These are phyloP conservation scores for Xenoacremonium recifei DNA, from an alignment of 2,329 filamentous ascomycete species.

Conservation along the genomic window DNA sequence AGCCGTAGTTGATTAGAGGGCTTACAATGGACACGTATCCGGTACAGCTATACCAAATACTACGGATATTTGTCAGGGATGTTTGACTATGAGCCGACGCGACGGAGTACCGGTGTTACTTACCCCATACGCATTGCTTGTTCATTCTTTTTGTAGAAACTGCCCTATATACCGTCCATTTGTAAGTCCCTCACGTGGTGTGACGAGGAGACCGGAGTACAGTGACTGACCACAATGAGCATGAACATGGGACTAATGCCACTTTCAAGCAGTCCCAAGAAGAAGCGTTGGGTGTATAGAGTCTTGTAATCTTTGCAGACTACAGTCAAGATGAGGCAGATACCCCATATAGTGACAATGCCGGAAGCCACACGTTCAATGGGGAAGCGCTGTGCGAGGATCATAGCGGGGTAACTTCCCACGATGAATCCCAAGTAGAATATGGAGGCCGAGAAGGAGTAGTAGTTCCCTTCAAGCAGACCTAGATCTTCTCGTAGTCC, in stretches of 20 bases:
- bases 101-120: no score
- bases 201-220: no score
- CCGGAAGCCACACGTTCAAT: slow-evolving; percentile 43
- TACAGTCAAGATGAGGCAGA: slow-evolving; percentile 36
- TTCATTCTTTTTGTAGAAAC: slow-evolving; percentile 42
- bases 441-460: slow-evolving; percentile 43
- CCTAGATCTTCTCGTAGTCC: slow-evolving; percentile 19
- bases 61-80: slow-evolving; percentile 1
- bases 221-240: slow-evolving; percentile 44
- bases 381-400: slow-evolving; percentile 42
- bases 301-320: slow-evolving; percentile 36
- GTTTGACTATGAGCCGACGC: accelerated
- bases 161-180: no score
- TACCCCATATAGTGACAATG: slow-evolving; percentile 32
- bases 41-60: slow-evolving; percentile 41
- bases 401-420: slow-evolving; percentile 43
- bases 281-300: slow-evolving; percentile 49
- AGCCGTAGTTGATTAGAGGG: slow-evolving; percentile 46
- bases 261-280: slow-evolving; percentile 54
- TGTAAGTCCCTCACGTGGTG: no score
- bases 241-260: slow-evolving; percentile 58
- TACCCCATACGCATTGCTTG: slow-evolving; percentile 36
- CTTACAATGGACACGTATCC: slow-evolving; percentile 45
- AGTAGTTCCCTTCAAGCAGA: slow-evolving; percentile 39
- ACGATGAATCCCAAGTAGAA: slow-evolving; percentile 50